Evolutionary conservation across 225 moss, liverwort and hornwort species (phyloP), one percentile per base, ranked within the genome.

Genomic region (Marchantia paleacea): DNA sequence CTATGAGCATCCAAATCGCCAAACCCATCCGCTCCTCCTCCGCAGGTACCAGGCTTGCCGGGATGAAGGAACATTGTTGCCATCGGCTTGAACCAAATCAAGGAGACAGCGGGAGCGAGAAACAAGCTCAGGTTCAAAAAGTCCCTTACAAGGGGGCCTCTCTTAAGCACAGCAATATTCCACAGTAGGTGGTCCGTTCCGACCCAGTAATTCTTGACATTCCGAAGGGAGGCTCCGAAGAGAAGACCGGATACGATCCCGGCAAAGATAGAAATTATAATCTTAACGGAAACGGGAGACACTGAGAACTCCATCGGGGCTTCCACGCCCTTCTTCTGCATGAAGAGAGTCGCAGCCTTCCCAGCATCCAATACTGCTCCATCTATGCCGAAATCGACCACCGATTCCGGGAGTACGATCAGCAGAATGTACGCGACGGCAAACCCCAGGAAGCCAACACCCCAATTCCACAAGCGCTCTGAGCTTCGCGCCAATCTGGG

Each of bases 351-450:
- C 8, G 79, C 82, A 67, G 77, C 65, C 48, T n/a, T 83, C 7
- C 73, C 53, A 19, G 80, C 80, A 15, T 83, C 83, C 0, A 69
- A 25, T 2, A 86, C 78, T 19, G 80, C 77, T 54, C 64, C 80
- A 75, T 86, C 62, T 16, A 86, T 86, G 48, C 83, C 86, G 30
- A 86, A 86, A 65, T 86, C 86, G 61, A 83, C 24, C 18, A 82
- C 31, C 7, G 73, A 80, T 11, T 48, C 29, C 7, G 83, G 83
- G 18, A 80, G 77, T 2, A 74, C 15, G 16, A 75, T 63, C 24
- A 86, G 63, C 49, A 86, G 0, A 26, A 73, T 47, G 25, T 55
- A 60, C 19, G 83, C 83, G 18, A 75, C 19, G 0, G 61, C 16
- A 14, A 82, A 78, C 25, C 83, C 86, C 29, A 83, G 4, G 77